These are phyloP conservation scores for Leptosphaerulina australis DNA, from an alignment of 2,329 filamentous ascomycete genomes.

Conservation along the genomic window DNA sequence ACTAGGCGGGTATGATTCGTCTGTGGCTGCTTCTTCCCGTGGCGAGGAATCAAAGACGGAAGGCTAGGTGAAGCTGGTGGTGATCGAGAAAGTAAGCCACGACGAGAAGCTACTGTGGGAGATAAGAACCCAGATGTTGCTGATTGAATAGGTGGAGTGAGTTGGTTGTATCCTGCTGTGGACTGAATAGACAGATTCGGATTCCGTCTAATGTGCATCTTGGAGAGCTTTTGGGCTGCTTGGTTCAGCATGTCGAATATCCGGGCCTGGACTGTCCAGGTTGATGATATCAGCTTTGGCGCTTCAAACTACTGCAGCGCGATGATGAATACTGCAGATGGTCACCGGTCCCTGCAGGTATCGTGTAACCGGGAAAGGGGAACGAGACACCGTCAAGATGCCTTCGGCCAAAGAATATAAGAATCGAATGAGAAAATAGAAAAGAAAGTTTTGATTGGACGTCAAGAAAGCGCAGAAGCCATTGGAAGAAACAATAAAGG, in stretches of 20 bases:
- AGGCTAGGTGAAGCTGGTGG: slow-evolving; percentile 74
- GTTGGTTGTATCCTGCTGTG: slow-evolving; percentile 43
- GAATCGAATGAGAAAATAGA: slow-evolving; percentile 23
- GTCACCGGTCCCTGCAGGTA: slow-evolving; percentile 38
- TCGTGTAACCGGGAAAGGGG: slow-evolving; percentile 20
- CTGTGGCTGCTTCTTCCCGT: slow-evolving; percentile 65
- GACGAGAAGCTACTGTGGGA: slow-evolving; percentile 41
- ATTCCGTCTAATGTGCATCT: slow-evolving; percentile 56
- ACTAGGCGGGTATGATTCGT: slow-evolving; percentile 61
- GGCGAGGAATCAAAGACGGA: slow-evolving; percentile 69
- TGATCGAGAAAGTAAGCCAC: slow-evolving; percentile 70
- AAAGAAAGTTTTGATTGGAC: slow-evolving; percentile 9
- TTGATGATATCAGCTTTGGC: slow-evolving; percentile 11
- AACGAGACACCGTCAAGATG: slow-evolving; percentile 22
- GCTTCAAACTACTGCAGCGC: slow-evolving; percentile 17
- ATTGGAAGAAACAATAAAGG: slow-evolving; percentile 22
- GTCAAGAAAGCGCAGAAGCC: slow-evolving; percentile 21
- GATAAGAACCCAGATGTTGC: slow-evolving; percentile 47
- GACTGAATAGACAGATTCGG: slow-evolving; percentile 55
- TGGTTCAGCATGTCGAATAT: slow-evolving; percentile 45
- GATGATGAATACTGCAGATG: slow-evolving; percentile 19
- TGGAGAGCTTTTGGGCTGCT: slow-evolving; percentile 43
- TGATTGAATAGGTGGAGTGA: slow-evolving; percentile 38
- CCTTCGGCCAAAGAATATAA: slow-evolving; percentile 16
- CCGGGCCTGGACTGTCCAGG: slow-evolving; percentile 5